phyloP scores from a whole-genome alignment of 2,329 filamentous ascomycete species.

The Rutstroemia sp. region DNA sequence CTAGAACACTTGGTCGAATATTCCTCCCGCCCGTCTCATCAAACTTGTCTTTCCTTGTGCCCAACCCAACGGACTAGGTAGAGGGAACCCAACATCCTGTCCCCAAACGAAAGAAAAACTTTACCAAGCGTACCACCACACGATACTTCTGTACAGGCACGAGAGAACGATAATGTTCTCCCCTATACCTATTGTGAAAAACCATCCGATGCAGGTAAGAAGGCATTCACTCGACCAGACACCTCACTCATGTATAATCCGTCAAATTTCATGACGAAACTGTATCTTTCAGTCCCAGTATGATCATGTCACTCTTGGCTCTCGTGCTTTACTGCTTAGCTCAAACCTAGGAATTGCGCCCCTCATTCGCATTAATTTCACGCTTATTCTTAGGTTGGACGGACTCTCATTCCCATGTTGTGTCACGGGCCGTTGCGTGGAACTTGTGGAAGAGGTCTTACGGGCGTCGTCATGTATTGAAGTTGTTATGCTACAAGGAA shows the following conservation, averaged over 20 bases:
- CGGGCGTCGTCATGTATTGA: conserved; percentile 3
- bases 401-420: conserved; percentile 1
- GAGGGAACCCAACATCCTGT: background rate
- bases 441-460: conserved; percentile 1
- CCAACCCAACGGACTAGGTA: background rate
- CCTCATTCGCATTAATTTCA: conserved; percentile 1
- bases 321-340: background rate
- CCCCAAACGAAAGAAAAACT: background rate
- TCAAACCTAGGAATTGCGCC: background rate
- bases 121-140: background rate
- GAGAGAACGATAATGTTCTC: background rate
- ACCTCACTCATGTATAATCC: too few species aligned
- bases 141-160: too few species aligned
- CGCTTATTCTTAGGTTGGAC: background rate
- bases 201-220: background rate
- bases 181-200: background rate
- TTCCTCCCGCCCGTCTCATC: background rate
- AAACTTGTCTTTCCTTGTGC: background rate
- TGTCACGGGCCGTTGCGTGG: conserved; percentile 8
- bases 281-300: background rate
- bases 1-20: background rate
- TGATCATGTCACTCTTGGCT: background rate
- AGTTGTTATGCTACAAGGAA: background rate
- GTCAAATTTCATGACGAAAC: background rate
- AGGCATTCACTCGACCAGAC: background rate